Evolutionary conservation across 2,329 filamentous ascomycete species (phyloP), one percentile per base, ranked within the genome.

Genomic region (Fusarium brachygibbosum): DNA sequence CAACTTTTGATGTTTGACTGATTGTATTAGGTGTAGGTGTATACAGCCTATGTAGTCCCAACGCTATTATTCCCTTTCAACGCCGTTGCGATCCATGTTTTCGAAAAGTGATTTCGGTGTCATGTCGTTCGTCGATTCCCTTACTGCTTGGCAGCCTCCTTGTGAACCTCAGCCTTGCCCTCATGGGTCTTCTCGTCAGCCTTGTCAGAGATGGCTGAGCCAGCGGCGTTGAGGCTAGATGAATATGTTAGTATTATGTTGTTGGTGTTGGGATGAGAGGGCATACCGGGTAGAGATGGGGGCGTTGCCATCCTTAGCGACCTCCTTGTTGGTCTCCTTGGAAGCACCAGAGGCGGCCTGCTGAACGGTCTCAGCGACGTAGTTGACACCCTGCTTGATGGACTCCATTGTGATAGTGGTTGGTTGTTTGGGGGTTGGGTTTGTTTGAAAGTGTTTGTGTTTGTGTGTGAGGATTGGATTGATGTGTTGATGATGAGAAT

Each of bases 311-410:
- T 89, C 86, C 85, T 91, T 91, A 79, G 89, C 89, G 72, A 88
- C 82, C 62, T 65, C 32, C 87, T 91, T 91, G 88, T 91, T 91
- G 83, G 83, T 82, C 84, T 91, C 88, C 86, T 92, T 91, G 82
- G 84, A 87, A 69, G 85, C 84, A 74, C 84, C 83, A 66, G 84
- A 81, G 71, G 82, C 76, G 52, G 83, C 82, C 74, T 88, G 84
- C 83, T 90, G 86, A 76, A 90, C 78, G 73, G 83, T 82, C 86
- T 92, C 90, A 72, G 87, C 81, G 81, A 91, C 88, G 86, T 91
- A 91, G 87, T 90, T 91, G 82, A 81, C 86, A 77, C 84, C 86
- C 82, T 90, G 87, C 84, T 85, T 85, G 73, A 82, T 69, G 72
- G 82, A 78, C 71, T 87, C 85, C 85, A 87, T 87, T 80, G 70